A percentile compares a stretch with the other conserved stretches of the same genome.
phyloP scores from a whole-genome alignment of 2,329 filamentous ascomycete genomes.

The Fusarium papillatum region DNA sequence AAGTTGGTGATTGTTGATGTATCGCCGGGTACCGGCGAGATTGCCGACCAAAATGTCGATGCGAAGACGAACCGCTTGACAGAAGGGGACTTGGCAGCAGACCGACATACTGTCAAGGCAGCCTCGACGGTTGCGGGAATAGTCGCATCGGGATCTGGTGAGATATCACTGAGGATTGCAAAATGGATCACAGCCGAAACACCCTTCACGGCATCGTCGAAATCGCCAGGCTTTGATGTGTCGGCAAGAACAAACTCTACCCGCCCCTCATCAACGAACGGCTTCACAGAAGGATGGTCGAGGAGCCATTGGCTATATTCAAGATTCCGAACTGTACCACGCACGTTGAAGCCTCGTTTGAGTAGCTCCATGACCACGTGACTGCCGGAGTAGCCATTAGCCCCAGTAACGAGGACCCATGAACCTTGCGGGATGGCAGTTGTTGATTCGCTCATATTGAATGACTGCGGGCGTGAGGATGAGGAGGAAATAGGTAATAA shows the following conservation, averaged over 20 bases:
- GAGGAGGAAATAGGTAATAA: neutral
- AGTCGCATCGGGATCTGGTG: neutral
- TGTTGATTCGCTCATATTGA: neutral
- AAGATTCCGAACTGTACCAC: constrained; percentile 8
- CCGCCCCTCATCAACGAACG: neutral
- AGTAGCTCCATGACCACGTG: constrained; percentile 1
- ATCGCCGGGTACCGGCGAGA: neutral
- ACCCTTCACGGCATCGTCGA: constrained; percentile 1
- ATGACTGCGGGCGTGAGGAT: neutral
- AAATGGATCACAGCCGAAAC: constrained; percentile 7
- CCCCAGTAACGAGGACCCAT: constrained; percentile 7
- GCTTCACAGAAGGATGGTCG: constrained; percentile 2
- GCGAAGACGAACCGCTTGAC: constrained; percentile 3
- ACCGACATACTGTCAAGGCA: neutral
- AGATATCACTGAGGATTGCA: neutral
- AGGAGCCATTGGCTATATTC: constrained; percentile 1
- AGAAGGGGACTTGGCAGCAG: neutral
- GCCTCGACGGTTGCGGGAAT: neutral
- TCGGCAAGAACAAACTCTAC: neutral
- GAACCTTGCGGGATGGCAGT: constrained; percentile 2
- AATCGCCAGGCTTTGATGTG: neutral
- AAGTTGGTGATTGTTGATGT: constrained; percentile 4
- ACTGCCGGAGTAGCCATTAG: neutral
- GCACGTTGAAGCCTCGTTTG: neutral
- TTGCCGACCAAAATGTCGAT: neutral